These are phyloP conservation scores for Ochetophila trinervis DNA, from an alignment of 306 rosid genomes.

Conservation along the genomic window DNA sequence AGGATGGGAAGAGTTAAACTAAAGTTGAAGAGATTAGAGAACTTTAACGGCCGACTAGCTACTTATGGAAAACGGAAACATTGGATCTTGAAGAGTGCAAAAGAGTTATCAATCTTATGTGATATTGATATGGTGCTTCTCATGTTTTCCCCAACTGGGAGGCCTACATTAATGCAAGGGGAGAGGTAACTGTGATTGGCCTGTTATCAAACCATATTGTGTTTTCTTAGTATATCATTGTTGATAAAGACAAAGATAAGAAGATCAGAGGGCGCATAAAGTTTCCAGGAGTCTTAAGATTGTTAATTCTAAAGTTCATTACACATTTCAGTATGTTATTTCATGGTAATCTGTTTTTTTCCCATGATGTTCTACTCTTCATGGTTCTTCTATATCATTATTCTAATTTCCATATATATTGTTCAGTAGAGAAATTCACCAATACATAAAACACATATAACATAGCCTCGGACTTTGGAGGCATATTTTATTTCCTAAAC, in stretches of 20 bases:
- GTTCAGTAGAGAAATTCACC: too few species aligned
- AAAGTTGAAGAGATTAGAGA: conserved; percentile 77
- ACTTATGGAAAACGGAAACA: conserved; percentile 66
- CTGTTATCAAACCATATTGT: not conserved
- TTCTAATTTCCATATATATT: too few species aligned
- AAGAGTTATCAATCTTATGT: conserved; percentile 65
- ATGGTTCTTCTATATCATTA: too few species aligned
- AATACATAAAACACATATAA: too few species aligned
- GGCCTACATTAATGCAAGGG: conserved; percentile 59
- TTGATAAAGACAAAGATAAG: not conserved
- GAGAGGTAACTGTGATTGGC: conserved; percentile 39
- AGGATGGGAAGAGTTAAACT: conserved; percentile 89
- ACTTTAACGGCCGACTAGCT: conserved; percentile 61
- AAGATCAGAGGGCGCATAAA: too few species aligned
- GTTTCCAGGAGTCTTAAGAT: too few species aligned
- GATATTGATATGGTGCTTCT: conserved; percentile 63
- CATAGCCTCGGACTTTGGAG: too few species aligned
- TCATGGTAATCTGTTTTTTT: too few species aligned
- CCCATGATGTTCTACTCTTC: too few species aligned
- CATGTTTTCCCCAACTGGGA: conserved; percentile 83
- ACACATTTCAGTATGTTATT: too few species aligned
- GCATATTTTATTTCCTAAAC: not conserved
- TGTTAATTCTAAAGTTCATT: too few species aligned
- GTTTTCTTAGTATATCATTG: not conserved
- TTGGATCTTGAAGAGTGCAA: conserved; percentile 78